Conservation (phyloP, 1,284 basidiomycete species). For the Leccinum fallax region DNA sequence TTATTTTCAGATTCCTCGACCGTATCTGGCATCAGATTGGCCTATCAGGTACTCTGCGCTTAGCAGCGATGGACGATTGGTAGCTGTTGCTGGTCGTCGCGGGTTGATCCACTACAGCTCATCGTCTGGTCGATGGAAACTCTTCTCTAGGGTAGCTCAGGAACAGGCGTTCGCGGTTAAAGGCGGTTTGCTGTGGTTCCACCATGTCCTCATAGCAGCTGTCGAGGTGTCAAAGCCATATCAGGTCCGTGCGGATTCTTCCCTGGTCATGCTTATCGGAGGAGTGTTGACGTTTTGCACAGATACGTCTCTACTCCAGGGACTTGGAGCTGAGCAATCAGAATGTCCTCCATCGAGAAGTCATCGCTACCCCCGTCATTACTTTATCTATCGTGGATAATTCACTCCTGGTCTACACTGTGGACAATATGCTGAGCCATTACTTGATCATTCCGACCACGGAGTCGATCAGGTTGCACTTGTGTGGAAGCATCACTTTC, state of each 20-base stretch:
- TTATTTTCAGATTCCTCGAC: constrained; percentile 73
- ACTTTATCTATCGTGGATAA: constrained; percentile 94
- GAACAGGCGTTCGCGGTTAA: constrained; percentile 88
- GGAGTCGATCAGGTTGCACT: constrained; percentile 82
- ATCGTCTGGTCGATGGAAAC: constrained; percentile 93
- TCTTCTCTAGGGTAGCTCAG: constrained; percentile 83
- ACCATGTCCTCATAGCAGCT: constrained; percentile 92
- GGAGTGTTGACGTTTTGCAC: constrained; percentile 4
- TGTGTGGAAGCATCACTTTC: constrained; percentile 96
- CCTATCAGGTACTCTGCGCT: constrained; percentile 93
- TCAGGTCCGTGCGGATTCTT: constrained; percentile 55
- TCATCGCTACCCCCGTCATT: constrained; percentile 77
- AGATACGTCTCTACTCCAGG: constrained; percentile 93
- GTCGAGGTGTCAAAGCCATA: constrained; percentile 76
- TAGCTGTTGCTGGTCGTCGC: constrained; percentile 91
- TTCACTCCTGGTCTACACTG: constrained; percentile 94
- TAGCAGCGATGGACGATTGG: constrained; percentile 87
- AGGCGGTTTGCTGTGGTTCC: constrained; percentile 96
- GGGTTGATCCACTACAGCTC: constrained; percentile 95
- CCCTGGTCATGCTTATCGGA: not conserved
- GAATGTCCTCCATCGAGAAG: constrained; percentile 83
- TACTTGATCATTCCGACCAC: constrained; percentile 88
- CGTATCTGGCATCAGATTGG: constrained; percentile 91
- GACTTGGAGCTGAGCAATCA: constrained; percentile 89
- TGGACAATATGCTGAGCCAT: constrained; percentile 95